These are phyloP conservation scores for Sporothrix curviconia DNA, from an alignment of 2,329 filamentous ascomycete species.

Conservation along the genomic window DNA sequence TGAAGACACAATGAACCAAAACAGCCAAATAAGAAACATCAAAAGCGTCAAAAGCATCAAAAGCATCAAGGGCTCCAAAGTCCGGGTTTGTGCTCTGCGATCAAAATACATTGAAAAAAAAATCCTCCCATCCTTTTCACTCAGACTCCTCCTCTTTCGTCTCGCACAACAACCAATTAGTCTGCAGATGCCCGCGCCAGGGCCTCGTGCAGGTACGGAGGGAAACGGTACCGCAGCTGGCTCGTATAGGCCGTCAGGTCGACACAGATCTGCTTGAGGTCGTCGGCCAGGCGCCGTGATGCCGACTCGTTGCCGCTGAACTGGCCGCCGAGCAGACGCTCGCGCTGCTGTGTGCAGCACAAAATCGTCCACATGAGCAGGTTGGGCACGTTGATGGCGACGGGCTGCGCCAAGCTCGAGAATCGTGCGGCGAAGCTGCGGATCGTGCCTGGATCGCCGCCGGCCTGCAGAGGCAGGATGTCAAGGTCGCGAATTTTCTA, in stretches of 20 bases:
- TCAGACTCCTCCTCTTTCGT: not conserved
- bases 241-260: conserved; percentile 93
- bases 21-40: not conserved
- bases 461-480: conserved; percentile 72
- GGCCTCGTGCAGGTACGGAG: conserved; percentile 79
- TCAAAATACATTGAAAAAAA: not conserved
- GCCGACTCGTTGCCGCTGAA: conserved; percentile 69
- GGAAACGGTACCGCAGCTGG: conserved; percentile 84
- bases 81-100: no score
- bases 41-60: no score
- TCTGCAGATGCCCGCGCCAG: conserved; percentile 75
- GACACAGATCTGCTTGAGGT: conserved; percentile 72
- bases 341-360: conserved; percentile 73
- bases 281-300: conserved; percentile 57
- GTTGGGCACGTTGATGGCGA: conserved; percentile 84
- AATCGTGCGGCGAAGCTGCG: conserved; percentile 77
- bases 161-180: conserved; percentile 23
- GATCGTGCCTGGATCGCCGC: conserved; percentile 70
- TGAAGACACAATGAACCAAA: not conserved
- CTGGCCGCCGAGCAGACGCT: conserved; percentile 60
- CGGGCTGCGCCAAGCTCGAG: conserved; percentile 66
- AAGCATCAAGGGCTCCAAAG: not conserved
- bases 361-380: conserved; percentile 90
- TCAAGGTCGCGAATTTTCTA: conserved; percentile 65
- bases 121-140: not conserved